A percentile compares a stretch with the other conserved stretches of the same genome.
These are phyloP conservation scores for Clonostachys sp. DNA, from an alignment of 2,329 filamentous ascomycete genomes.

Conservation along the genomic window DNA sequence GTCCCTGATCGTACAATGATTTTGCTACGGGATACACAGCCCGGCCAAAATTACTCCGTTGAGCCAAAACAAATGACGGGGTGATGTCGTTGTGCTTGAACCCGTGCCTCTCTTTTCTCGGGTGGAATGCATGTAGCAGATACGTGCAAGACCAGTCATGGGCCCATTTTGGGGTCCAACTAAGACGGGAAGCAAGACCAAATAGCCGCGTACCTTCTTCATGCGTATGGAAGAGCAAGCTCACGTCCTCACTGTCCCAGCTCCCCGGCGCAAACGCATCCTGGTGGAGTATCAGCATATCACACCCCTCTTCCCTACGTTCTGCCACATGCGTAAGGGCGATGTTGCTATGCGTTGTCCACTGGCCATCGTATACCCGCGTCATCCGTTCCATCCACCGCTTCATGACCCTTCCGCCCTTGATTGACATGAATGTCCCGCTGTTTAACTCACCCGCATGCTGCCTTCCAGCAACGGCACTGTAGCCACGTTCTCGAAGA, in stretches of 20 bases:
- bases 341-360: not conserved
- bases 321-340: not conserved
- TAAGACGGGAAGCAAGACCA: not conserved
- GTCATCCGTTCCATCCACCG: not conserved
- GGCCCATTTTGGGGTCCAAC: not conserved
- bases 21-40: not conserved
- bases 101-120: not conserved
- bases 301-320: not conserved
- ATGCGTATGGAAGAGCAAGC: not conserved
- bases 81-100: not conserved
- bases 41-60: not conserved
- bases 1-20: not conserved
- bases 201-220: not conserved
- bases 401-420: not conserved
- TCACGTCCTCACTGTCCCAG: not conserved
- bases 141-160: not conserved
- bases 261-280: not conserved
- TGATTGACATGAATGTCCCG: not conserved
- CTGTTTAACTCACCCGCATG: not conserved
- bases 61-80: not conserved
- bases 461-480: not conserved
- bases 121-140: not conserved
- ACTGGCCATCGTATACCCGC: not conserved
- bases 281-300: not conserved
- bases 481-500: not conserved